These are phyloP conservation scores for Aureobasidium melanogenum DNA, from an alignment of 2,329 filamentous ascomycete genomes.

Conservation along the genomic window DNA sequence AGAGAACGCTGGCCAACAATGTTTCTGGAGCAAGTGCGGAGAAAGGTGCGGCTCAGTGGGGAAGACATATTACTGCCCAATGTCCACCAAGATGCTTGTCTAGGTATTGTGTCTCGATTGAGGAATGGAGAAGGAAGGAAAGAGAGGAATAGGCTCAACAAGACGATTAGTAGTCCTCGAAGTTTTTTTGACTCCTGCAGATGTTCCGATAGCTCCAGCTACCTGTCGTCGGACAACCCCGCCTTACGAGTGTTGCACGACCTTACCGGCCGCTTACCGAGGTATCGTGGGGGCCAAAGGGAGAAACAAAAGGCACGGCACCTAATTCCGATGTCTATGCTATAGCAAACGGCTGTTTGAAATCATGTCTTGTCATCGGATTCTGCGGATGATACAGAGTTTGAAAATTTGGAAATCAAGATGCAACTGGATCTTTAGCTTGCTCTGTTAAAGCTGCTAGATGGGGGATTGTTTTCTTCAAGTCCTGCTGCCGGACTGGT, in stretches of 20 bases:
- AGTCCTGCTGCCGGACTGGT: no score
- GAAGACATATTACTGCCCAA: conserved; percentile 21
- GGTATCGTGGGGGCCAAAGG: not conserved
- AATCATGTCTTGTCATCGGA: no score
- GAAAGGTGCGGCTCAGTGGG: conserved; percentile 31
- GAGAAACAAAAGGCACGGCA: not conserved
- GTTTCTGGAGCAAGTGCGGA: conserved; percentile 23
- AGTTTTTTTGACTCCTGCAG: not conserved
- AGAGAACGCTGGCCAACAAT: conserved; percentile 22
- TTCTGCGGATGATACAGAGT: no score
- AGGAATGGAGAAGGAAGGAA: not conserved
- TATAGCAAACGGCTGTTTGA: not conserved
- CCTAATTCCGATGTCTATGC: not conserved
- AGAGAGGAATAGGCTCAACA: not conserved
- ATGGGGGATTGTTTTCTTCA: no score
- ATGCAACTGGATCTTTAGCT: no score
- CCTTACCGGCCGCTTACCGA: not conserved
- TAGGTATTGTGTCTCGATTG: not conserved
- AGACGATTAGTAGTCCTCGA: not conserved
- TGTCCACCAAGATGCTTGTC: not conserved
- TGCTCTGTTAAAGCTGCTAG: no score
- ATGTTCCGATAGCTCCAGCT: conserved; percentile 2
- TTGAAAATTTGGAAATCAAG: no score
- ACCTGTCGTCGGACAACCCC: not conserved
- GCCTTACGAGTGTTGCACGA: not conserved